Base-by-base conservation (phyloP, 1,284 basidiomycete genomes). In the Agaricales sp. region DNA sequence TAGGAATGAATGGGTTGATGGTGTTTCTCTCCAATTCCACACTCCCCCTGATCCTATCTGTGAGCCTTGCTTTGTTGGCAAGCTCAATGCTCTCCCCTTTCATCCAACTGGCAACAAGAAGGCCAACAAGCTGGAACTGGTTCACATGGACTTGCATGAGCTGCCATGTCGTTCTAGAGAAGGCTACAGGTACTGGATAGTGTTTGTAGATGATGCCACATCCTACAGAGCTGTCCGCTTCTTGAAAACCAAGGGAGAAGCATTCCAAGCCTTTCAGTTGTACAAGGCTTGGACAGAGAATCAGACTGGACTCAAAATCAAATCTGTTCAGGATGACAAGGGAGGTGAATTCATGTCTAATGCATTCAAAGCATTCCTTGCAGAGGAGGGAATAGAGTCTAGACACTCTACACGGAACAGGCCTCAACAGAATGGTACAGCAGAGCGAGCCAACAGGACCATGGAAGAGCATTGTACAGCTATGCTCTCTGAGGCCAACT, bases 351-450 rank as follows among this genome's bases (percentile, higher is more conserved):
- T 58, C 50, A 59, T 57, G 3, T 52, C 45, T 2, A 53, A 51
- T 3, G 57, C 46, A 0, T 59, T 64, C 37, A 16, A 43, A 6
- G 46, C 52, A 2, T 65, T 54, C 47, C 55, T 59, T 2, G 25
- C 20, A 1, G 46, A 57, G n/a, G 39, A 55, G 30, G 64, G 66
- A 1, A 68, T 67, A 44, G 43, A 44, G 4, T 47, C 54, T 16
- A 47, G 63, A 47, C 58, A 55, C 43, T 64, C 65, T 13, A 56
- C 54, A 8, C 53, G 55, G 0, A 45, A 59, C 19, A 48, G 53
- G 1, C 63, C 63, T 23, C 54, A 63, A 46, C 63, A 66, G 49
- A 67, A 69, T 53, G 63, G 66, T 3, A 58, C 66, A 21, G 65
- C 64, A 6, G 63, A 70, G 47, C 53, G 60, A 12, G 47, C 55